Evolutionary conservation across 179 eudicot genomes (phyloP).

Genomic region (Silene noctiflora): DNA sequence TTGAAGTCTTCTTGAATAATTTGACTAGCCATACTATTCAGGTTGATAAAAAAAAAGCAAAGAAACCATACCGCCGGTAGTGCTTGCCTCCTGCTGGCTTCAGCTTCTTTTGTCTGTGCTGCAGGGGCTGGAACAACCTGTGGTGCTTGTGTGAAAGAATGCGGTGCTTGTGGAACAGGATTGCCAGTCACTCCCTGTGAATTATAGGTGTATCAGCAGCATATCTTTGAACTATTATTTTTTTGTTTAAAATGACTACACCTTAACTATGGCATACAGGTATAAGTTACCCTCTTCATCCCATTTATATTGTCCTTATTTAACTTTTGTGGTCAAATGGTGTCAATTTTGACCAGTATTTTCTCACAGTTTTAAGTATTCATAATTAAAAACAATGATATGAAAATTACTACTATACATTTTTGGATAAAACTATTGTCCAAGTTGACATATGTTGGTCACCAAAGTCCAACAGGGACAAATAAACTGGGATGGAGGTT

Average conservation of each 20-base stretch:
- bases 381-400: not conserved
- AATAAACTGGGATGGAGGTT: not conserved
- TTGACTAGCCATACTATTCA: not conserved
- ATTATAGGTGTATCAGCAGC: constrained; percentile 29
- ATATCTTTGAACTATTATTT: constrained; percentile 6
- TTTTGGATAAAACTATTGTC: not conserved
- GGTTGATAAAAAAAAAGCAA: constrained; percentile 11
- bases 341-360: not conserved
- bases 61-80: constrained; percentile 60
- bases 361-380: not conserved
- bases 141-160: constrained; percentile 31
- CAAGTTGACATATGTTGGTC: not conserved
- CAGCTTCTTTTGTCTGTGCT: constrained; percentile 37
- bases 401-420: not conserved
- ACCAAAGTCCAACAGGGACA: not conserved
- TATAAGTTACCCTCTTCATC: no score
- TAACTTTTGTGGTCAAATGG: not conserved
- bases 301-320: not conserved
- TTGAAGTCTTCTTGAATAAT: constrained; percentile 15
- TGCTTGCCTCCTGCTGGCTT: constrained; percentile 52
- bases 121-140: constrained; percentile 30
- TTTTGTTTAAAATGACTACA: not conserved
- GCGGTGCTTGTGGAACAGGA: constrained; percentile 37
- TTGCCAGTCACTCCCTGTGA: constrained; percentile 36
- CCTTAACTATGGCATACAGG: not conserved